phyloP scores from a whole-genome alignment of 1,284 basidiomycete species.

The Puccinia novopanici region DNA sequence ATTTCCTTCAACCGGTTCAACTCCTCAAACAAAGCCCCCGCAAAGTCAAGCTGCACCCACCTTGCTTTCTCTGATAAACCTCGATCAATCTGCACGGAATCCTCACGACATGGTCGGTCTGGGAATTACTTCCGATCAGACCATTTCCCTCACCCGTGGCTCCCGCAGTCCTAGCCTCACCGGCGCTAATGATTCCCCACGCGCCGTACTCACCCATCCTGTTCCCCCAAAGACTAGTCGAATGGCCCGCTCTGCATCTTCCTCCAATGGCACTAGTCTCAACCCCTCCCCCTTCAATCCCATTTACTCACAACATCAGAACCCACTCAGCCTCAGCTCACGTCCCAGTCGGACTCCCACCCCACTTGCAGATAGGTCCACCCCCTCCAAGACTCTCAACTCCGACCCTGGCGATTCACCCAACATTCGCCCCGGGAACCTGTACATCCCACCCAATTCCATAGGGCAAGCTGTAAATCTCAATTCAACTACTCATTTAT shows the following conservation, averaged over 20 bases:
- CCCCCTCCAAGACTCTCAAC: not conserved
- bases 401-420: conserved; percentile 3
- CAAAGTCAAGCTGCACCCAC: conserved; percentile 20
- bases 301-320: conserved; percentile 25
- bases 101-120: conserved; percentile 60
- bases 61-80: conserved; percentile 33
- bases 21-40: not conserved
- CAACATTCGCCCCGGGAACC: not conserved
- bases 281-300: conserved; percentile 19
- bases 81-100: not conserved
- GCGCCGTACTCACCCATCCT: not conserved
- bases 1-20: not conserved
- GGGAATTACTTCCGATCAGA: conserved; percentile 51
- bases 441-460: not conserved
- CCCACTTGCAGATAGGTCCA: not conserved
- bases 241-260: conserved; percentile 29
- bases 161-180: conserved; percentile 16
- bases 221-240: not conserved
- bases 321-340: not conserved
- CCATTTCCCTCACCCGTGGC: conserved; percentile 57
- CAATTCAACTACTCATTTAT: not conserved
- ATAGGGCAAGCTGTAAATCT: conserved; percentile 2
- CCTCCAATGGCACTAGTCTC: conserved; percentile 11
- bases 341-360: conserved; percentile 3
- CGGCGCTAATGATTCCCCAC: conserved; percentile 1